phyloP scores from a whole-genome alignment of 495 filamentous ascomycete genomes.

The Hyphodiscus hymeniophilus region DNA sequence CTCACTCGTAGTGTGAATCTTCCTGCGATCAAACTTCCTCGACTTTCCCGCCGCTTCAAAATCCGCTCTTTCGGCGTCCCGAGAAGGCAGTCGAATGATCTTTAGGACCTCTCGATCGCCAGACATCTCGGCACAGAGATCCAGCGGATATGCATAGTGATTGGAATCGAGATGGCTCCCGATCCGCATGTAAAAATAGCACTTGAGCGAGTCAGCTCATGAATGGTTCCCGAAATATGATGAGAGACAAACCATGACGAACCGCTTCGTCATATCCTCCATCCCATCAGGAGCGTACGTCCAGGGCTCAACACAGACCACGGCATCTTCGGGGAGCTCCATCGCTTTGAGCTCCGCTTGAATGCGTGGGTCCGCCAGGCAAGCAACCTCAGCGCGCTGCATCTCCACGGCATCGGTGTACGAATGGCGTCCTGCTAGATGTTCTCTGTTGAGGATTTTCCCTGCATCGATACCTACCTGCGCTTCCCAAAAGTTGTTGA shows the following conservation, averaged over 20 bases:
- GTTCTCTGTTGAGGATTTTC: background rate
- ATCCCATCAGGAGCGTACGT: constrained; percentile 34
- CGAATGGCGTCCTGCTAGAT: background rate
- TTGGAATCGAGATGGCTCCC: background rate
- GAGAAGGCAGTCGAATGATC: background rate
- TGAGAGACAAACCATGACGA: constrained; percentile 16
- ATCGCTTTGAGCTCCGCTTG: constrained; percentile 15
- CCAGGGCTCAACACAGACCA: constrained; percentile 30
- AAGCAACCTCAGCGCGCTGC: background rate
- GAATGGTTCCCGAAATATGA: background rate
- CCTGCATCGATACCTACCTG: background rate
- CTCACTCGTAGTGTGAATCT: background rate
- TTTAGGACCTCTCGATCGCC: background rate
- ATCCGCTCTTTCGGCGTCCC: background rate
- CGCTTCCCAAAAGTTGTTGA: no score
- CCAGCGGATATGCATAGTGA: background rate
- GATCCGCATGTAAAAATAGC: background rate
- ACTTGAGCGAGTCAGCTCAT: background rate
- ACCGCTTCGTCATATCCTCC: constrained; percentile 29
- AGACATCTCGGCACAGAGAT: background rate
- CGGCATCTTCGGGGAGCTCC: constrained; percentile 25
- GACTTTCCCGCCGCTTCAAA: no score
- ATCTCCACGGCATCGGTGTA: background rate
- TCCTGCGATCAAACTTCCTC: background rate
- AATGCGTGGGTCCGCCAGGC: background rate